phyloP scores from a whole-genome alignment of 768 basidiomycete species.

The Naganishia vaughanmartiniae region DNA sequence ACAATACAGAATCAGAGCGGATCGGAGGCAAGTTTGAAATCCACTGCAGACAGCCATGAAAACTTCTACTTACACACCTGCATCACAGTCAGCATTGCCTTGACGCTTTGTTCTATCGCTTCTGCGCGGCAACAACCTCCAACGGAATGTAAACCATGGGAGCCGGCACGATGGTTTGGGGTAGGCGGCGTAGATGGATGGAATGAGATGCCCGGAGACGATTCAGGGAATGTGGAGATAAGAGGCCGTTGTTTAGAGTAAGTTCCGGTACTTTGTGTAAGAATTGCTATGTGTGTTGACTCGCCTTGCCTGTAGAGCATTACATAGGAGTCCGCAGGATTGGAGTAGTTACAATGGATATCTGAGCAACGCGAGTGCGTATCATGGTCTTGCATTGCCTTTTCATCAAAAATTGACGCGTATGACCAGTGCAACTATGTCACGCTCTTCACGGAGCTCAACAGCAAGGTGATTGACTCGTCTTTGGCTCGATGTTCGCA shows the following conservation, averaged over 20 bases:
- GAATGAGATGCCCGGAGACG: slow-evolving; percentile 18
- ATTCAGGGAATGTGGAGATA: slow-evolving; percentile 5
- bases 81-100: slow-evolving; percentile 44
- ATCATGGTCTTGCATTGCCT: not conserved
- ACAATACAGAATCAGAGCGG: slow-evolving; percentile 14
- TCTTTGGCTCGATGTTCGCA: not conserved
- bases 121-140: slow-evolving; percentile 44
- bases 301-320: slow-evolving; percentile 30
- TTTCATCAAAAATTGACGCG: slow-evolving; percentile 4
- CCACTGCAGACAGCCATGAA: not conserved
- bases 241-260: slow-evolving; percentile 33
- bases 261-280: slow-evolving; percentile 8
- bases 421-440: slow-evolving; percentile 41
- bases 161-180: not conserved
- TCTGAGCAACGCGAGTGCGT: slow-evolving; percentile 46
- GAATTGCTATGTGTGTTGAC: not conserved
- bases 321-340: slow-evolving; percentile 49
- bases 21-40: slow-evolving; percentile 3
- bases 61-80: not conserved
- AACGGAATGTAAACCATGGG: slow-evolving; percentile 42
- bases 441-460: slow-evolving; percentile 38
- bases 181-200: not conserved
- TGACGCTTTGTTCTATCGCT: slow-evolving; percentile 45
- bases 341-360: slow-evolving; percentile 49
- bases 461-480: slow-evolving; percentile 33